Conservation (phyloP, 495 filamentous ascomycete species). For the Hypoxylon cercidicola region DNA sequence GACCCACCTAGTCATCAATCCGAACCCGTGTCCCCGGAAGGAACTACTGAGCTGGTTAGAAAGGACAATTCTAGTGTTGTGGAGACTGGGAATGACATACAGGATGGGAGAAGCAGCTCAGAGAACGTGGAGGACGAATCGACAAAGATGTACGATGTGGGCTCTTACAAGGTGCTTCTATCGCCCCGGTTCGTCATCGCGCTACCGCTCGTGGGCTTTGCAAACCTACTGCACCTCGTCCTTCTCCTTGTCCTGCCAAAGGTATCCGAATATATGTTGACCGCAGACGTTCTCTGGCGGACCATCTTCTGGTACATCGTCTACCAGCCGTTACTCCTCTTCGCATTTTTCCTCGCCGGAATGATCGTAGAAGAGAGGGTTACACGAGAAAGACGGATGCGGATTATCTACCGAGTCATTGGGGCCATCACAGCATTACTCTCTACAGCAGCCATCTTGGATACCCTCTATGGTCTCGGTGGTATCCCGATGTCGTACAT, state of each 20-base stretch:
- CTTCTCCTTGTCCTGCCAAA: slow-evolving; percentile 35
- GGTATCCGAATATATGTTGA: slow-evolving; percentile 30
- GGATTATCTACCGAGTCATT: slow-evolving; percentile 29
- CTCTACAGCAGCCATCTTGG: slow-evolving; percentile 31
- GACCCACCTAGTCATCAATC: slow-evolving; percentile 12
- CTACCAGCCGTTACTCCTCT: slow-evolving; percentile 37
- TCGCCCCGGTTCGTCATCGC: slow-evolving; percentile 39
- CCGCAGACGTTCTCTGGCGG: slow-evolving; percentile 31
- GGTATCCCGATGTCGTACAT: slow-evolving; percentile 43
- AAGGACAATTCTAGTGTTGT: neutral
- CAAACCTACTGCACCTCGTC: slow-evolving; percentile 34
- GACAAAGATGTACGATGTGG: slow-evolving; percentile 9
- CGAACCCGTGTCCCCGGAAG: slow-evolving; percentile 4
- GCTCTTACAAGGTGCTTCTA: slow-evolving; percentile 30
- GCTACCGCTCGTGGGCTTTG: slow-evolving; percentile 33
- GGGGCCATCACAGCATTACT: slow-evolving; percentile 18
- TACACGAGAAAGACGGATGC: slow-evolving; percentile 22
- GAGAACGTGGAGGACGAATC: slow-evolving; percentile 9
- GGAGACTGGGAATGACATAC: neutral
- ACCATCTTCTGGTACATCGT: slow-evolving; percentile 38
- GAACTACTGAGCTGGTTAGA: neutral
- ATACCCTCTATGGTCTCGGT: slow-evolving; percentile 38
- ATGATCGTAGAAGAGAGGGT: slow-evolving; percentile 40
- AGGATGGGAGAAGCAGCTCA: slow-evolving; percentile 8
- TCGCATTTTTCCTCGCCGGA: slow-evolving; percentile 36